Percentiles rank a stretch among this genome's conserved stretches.
phyloP scores from a whole-genome alignment of 305 asterid species.

The Coffea humblotiana region DNA sequence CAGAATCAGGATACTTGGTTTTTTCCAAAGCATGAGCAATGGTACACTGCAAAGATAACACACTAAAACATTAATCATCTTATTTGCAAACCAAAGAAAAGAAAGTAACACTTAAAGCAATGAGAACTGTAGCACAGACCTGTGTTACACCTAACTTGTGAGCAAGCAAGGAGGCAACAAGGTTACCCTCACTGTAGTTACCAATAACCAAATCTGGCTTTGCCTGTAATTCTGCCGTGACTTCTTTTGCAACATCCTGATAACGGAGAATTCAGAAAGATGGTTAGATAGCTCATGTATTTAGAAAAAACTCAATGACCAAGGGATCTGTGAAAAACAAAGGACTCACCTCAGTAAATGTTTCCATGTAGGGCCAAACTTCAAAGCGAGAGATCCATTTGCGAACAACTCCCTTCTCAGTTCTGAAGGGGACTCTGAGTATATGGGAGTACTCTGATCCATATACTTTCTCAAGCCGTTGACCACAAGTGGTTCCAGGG shows the following conservation, averaged over 20 bases:
- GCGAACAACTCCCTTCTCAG: constrained; percentile 40
- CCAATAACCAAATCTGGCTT: constrained; percentile 47
- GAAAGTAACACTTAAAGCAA: neutral
- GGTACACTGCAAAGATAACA: constrained; percentile 30
- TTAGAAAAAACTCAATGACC: neutral
- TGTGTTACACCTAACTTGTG: constrained; percentile 47
- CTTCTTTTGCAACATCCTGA: constrained; percentile 47
- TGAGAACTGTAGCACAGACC: constrained; percentile 16
- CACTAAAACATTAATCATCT: neutral
- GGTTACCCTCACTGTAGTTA: constrained; percentile 47
- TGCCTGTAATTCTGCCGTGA: constrained; percentile 40
- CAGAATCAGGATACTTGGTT: constrained; percentile 45
- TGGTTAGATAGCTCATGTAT: neutral
- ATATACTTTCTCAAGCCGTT: constrained; percentile 36
- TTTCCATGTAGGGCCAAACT: constrained; percentile 54
- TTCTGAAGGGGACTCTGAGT: constrained; percentile 48
- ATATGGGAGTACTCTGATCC: constrained; percentile 40
- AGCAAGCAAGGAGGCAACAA: constrained; percentile 47
- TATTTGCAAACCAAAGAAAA: neutral
- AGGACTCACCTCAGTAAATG: constrained; percentile 39
- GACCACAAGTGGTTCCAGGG: constrained; percentile 43
- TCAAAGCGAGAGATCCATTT: constrained; percentile 50
- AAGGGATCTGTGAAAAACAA: neutral
- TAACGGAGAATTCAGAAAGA: neutral
- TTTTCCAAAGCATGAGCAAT: constrained; percentile 50